Conservation (phyloP, 2,329 filamentous ascomycete species). For the Ramularia endophylla region DNA sequence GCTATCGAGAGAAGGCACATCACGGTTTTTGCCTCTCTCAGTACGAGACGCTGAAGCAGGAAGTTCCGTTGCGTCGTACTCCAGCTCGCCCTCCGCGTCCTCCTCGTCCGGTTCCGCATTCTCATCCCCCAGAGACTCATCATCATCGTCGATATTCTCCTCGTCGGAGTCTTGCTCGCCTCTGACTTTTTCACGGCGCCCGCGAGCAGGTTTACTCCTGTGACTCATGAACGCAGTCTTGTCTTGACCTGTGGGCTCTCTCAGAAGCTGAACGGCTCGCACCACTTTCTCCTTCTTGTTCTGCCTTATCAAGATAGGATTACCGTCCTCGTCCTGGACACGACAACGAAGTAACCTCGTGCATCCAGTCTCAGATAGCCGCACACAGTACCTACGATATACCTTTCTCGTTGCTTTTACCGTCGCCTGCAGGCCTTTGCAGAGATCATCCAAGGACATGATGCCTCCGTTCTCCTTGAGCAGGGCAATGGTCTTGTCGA, state of each 20-base stretch:
- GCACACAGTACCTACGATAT: constrained; percentile 34
- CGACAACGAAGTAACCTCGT: constrained; percentile 25
- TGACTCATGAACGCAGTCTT: constrained; percentile 16
- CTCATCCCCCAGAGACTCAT: constrained; percentile 1
- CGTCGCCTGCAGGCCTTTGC: constrained; percentile 35
- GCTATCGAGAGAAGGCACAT: no score
- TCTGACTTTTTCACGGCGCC: constrained; percentile 1
- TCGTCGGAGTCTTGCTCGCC: constrained; percentile 6
- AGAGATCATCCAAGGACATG: constrained; percentile 49
- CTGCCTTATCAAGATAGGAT: constrained; percentile 8
- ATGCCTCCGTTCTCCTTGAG: constrained; percentile 46
- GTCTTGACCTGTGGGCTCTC: constrained; percentile 32
- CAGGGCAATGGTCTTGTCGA: constrained; percentile 42
- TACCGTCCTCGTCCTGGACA: constrained; percentile 14
- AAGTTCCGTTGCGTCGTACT: constrained; percentile 5
- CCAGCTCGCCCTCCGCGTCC: constrained; percentile 5
- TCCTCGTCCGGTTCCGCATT: constrained; percentile 7
- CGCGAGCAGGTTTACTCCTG: background rate
- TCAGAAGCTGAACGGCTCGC: constrained; percentile 34
- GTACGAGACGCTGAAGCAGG: no score
- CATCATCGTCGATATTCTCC: constrained; percentile 1
- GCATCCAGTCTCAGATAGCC: constrained; percentile 36
- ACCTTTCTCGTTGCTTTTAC: constrained; percentile 27
- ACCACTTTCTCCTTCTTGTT: constrained; percentile 7
- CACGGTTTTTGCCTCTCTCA: no score